Evolutionary conservation across 2,329 filamentous ascomycete species (phyloP), one percentile per base, ranked within the genome.

Genomic region (Penicillium sclerotigenum): DNA sequence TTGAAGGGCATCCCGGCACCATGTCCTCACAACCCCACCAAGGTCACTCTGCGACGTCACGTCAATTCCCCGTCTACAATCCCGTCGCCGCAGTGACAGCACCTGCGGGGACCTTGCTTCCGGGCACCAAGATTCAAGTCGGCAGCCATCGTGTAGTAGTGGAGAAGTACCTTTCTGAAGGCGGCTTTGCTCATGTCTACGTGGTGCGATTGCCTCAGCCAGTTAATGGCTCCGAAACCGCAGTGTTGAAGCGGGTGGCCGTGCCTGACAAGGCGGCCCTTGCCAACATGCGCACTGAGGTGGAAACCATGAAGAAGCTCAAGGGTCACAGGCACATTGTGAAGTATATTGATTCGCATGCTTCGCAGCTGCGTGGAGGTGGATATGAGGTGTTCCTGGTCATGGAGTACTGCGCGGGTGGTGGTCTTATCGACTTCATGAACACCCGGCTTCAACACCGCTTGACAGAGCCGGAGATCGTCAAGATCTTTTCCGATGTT

Each of bases 291-390:
- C 87, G 94, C 74, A 97, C 87, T 64, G 94, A 99, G 81, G 94
- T 99, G 66, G 94, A 99, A 79, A 99, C 94, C 14, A 99, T 99
- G 94, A 99, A 99, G 86, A 92, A 94, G 76, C 83, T 99, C 67
- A 96, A 96, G 80, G 94, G 94, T 55, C 94, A 97, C 81, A 86
- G 87, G 60, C 88, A 94, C 67, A 97, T 99, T 70, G 94, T 99
- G 68, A 97, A 89, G 57, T 99, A 99, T 77, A 92, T 97, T 73
- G 94, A 99, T 79, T 97, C 93, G 63, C 94, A 99, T 76, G 94
- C 94, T 36, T 97, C 91, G 16, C 92, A 97, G 76, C 80, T 97
- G 66, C 88, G 90, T 67, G 91, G 89, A 49, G 92, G 92, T 40
- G 94, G 94, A 56, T 99, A 96, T 74, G 94, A 99, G 79, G 94